A percentile compares a stretch with the other conserved stretches of the same genome.
Evolutionary conservation across 306 rosid genomes (phyloP).

Genomic region (Inga oerstediana): DNA sequence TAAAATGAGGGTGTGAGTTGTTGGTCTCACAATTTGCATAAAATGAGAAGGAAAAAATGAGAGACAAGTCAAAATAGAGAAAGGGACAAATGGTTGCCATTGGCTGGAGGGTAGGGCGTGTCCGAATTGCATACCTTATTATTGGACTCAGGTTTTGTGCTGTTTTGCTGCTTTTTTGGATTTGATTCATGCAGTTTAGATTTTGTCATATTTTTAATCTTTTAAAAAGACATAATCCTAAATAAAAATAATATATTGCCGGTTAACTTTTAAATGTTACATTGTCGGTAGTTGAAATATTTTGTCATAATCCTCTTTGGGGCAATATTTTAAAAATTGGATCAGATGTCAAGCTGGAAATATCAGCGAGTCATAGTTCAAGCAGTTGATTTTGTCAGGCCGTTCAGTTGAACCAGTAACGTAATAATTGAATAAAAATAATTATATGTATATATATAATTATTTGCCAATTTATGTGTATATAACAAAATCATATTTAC

Average conservation of each 20-base stretch:
- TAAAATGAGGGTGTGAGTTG: conserved; percentile 10
- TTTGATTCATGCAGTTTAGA: neutral
- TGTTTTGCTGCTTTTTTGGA: neutral
- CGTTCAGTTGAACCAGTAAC: too few species aligned
- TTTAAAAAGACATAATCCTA: neutral
- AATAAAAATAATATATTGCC: neutral
- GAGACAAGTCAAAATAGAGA: neutral
- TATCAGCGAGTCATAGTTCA: too few species aligned
- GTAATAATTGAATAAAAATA: too few species aligned
- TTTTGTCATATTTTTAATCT: neutral
- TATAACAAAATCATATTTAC: too few species aligned
- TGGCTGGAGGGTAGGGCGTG: neutral
- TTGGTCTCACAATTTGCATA: neutral
- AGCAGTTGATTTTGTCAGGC: too few species aligned
- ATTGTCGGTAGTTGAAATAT: too few species aligned
- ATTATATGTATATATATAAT: too few species aligned
- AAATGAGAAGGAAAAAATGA: neutral
- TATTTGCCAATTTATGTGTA: too few species aligned
- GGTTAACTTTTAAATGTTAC: neutral
- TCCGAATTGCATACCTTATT: neutral
- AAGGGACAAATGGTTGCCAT: conserved; percentile 12
- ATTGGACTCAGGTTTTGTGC: neutral
- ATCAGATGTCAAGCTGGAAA: too few species aligned
- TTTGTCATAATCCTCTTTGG: too few species aligned
- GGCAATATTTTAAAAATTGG: too few species aligned